Conservation (phyloP, 148 eudicot genomes). For the Amaranthus cruentus region DNA sequence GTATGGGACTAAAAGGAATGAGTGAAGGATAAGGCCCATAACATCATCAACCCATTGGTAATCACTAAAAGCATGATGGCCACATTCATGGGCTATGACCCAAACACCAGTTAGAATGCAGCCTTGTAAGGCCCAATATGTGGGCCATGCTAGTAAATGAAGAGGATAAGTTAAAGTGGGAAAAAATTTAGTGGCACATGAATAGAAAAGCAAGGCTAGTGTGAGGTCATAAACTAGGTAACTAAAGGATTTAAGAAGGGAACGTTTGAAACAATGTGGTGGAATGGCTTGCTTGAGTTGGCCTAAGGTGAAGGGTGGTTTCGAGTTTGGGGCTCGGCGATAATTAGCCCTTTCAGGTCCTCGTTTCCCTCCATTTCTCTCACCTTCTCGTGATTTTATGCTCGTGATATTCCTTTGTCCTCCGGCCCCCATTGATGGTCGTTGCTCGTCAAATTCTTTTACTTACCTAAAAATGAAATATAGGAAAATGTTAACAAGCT, state of each 20-base stretch:
- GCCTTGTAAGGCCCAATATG: slow-evolving; percentile 46
- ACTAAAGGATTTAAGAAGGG: slow-evolving; percentile 42
- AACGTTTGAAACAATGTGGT: slow-evolving; percentile 55
- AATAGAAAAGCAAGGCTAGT: slow-evolving; percentile 32
- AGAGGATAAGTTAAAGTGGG: slow-evolving; percentile 27
- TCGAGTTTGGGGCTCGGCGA: slow-evolving; percentile 35
- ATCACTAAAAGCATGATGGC: slow-evolving; percentile 64
- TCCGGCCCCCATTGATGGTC: slow-evolving; percentile 13
- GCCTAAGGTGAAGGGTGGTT: slow-evolving; percentile 56
- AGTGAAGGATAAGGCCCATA: slow-evolving; percentile 59
- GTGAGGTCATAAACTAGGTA: slow-evolving; percentile 35
- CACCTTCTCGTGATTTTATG: not conserved
- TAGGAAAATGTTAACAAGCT: not conserved
- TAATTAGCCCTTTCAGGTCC: not conserved
- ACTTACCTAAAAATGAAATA: not conserved
- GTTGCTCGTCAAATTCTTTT: not conserved
- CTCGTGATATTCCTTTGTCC: slow-evolving; percentile 10
- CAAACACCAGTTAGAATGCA: slow-evolving; percentile 49
- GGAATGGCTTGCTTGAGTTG: slow-evolving; percentile 54
- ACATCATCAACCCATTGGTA: slow-evolving; percentile 52
- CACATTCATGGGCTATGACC: slow-evolving; percentile 69
- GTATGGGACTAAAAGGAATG: slow-evolving; percentile 52
- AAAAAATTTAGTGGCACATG: slow-evolving; percentile 30
- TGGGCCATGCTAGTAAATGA: slow-evolving; percentile 40
- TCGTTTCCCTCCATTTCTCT: not conserved